Base-by-base conservation (phyloP, 164 flowering plant species). In the Berberis thunbergii region DNA sequence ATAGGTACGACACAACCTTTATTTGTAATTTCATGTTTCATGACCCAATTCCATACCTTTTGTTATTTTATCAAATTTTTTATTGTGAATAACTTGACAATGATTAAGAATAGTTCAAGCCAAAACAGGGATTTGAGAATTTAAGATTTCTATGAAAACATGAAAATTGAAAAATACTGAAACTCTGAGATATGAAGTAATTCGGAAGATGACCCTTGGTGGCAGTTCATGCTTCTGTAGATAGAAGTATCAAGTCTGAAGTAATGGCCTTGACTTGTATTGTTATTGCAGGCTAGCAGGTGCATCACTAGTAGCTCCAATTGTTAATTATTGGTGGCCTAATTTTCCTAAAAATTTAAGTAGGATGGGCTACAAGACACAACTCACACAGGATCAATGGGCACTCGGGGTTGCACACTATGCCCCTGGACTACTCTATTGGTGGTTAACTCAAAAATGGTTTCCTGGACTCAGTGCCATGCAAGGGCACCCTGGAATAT, bases 271-370 rank as follows among this genome's bases (percentile, higher is more conserved):
- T 26, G 4, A 52, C 54, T 52, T 3, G 42, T 41, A 41, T 12
- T 49, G 42, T 38, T 41, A 38, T 54, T 78, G 72, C 76, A 83
- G 84, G 75, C 64, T 81, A 5, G 78, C 81, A 0, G 84, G 88
- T 43, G 80, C 53, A 6, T 59, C 78, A 4, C 63, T 83, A 3
- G 63, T 81, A 39, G 79, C 63, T 41, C 87, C 85, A 1, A 64
- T 76, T 0, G 50, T 76, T 42, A 81, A 83, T 49, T 81, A 63
- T 61, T 75, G 82, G 81, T 81, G 80, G 85, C 83, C 77, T 38
- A 72, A 77, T 11, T 62, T 81, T 38, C 82, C 82, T 59, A 8
- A 62, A 1, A 61, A 67, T 44, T 42, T 75, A 44, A 41, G 62
- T 3, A 45, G 6, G 1, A 42, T 64, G 50, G 78, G 39, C 13